Evolutionary conservation across 1,284 basidiomycete species (phyloP), one percentile per base, ranked within the genome.

Genomic region (Ustilago loliicola): DNA sequence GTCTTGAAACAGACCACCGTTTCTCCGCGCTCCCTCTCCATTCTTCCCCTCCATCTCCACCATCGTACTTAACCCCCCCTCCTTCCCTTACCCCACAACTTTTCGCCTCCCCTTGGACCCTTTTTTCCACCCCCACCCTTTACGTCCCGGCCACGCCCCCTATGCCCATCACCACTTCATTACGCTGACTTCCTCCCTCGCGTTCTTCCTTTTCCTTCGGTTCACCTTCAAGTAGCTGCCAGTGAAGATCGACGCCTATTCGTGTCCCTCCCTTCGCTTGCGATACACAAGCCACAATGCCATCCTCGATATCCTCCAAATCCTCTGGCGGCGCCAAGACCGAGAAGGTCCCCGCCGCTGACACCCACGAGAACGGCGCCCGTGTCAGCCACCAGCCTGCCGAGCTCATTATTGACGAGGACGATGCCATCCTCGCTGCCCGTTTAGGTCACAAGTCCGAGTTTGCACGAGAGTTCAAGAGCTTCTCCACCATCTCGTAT

Each of bases 381-480:
- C 75, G 75, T 34, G 75, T 77, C 27, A 73, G 71, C 62, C 75
- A 77, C 53, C 75, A 73, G 64, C 70, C 75, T 9, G 68, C 63
- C 30, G 62, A 61, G 38, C 59, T 81, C 36, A 55, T 77, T 45
- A 47, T 70, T 40, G 66, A 75, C 60, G 84, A 85, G 13, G 84
- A 85, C 58, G 83, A 85, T 52, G 80, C 79, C 10, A 75, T 73
- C 50, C 79, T 86, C 29, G 84, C 81, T 23, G 61, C 66, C 21
- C 79, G 79, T 38, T 66, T 85, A 65, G 85, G 85, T 17, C 77
- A 84, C 76, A 81, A 83, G 63, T 80, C 76, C 55, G 85, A 86
- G 48, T 86, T 86, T 70, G 79, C 80, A 19, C 77, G 85, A 60
- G 85, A 86, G 56, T 86, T 86, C 76, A 81, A 80, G 71, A 82